phyloP scores from a whole-genome alignment of 331 rosid genomes.

The Acacia pycnantha region DNA sequence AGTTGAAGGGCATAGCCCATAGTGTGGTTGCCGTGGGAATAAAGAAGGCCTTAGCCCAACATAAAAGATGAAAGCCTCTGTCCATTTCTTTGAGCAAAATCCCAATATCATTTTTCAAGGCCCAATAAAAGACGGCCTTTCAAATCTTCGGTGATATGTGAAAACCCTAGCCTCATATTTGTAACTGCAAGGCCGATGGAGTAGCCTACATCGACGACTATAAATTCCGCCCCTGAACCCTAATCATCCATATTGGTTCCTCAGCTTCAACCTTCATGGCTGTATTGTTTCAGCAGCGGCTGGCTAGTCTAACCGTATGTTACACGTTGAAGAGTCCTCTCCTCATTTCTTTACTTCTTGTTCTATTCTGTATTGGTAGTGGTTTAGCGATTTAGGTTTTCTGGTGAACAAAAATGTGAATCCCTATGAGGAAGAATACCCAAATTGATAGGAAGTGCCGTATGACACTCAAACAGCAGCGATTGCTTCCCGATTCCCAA shows the following conservation, averaged over 20 bases:
- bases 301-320: too few species aligned
- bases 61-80: too few species aligned
- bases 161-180: neutral
- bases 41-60: neutral
- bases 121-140: neutral
- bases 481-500: neutral
- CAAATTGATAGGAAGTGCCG: constrained; percentile 93
- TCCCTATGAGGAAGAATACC: constrained; percentile 72
- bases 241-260: neutral
- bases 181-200: neutral
- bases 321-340: neutral
- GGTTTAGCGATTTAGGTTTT: neutral
- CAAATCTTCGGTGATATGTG: too few species aligned
- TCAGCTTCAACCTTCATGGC: neutral
- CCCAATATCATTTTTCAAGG: neutral
- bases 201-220: neutral
- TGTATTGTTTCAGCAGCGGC: neutral
- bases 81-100: too few species aligned
- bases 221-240: neutral
- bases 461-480: constrained; percentile 70
- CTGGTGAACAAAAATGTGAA: neutral
- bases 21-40: too few species aligned
- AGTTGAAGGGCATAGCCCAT: too few species aligned
- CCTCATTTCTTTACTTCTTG: too few species aligned
- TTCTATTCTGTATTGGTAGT: neutral